These are phyloP conservation scores for Mytilinidion resinicola DNA, from an alignment of 495 filamentous ascomycete species.

Conservation along the genomic window DNA sequence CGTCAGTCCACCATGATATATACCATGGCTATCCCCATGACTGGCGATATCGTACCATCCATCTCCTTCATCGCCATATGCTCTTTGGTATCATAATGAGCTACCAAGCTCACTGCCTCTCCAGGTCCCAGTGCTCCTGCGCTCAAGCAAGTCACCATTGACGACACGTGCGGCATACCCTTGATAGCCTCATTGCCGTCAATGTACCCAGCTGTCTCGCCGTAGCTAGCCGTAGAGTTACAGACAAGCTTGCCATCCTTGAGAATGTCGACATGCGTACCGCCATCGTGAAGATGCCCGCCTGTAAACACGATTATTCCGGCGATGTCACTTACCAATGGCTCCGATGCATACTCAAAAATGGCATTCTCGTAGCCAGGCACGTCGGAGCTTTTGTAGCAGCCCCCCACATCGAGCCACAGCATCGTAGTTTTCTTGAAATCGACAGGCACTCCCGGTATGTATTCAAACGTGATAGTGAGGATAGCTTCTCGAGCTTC, in stretches of 20 bases:
- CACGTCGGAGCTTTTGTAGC: slow-evolving; percentile 5
- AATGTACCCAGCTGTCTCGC: neutral
- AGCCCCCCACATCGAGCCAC: slow-evolving; percentile 20
- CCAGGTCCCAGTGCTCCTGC: neutral
- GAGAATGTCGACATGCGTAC: slow-evolving; percentile 11
- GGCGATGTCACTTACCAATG: neutral
- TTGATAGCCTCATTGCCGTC: neutral
- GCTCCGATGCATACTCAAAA: neutral
- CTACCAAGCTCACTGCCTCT: slow-evolving; percentile 6
- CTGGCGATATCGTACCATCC: slow-evolving; percentile 11
- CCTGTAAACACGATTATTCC: slow-evolving; percentile 2
- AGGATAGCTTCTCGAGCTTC: slow-evolving; percentile 7
- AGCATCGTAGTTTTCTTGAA: slow-evolving; percentile 6
- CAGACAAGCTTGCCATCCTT: slow-evolving; percentile 9
- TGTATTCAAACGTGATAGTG: slow-evolving; percentile 15
- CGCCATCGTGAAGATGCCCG: slow-evolving; percentile 20
- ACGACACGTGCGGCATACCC: neutral
- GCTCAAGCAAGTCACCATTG: neutral
- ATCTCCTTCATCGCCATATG: slow-evolving; percentile 7
- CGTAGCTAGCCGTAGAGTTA: neutral
- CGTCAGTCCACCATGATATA: slow-evolving; percentile 1
- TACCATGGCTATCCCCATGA: slow-evolving; percentile 17
- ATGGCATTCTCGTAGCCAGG: neutral
- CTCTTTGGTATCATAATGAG: slow-evolving; percentile 11
- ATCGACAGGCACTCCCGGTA: slow-evolving; percentile 1